These are phyloP conservation scores for Harringtonia lauricola DNA, from an alignment of 2,329 filamentous ascomycete species.

Conservation along the genomic window DNA sequence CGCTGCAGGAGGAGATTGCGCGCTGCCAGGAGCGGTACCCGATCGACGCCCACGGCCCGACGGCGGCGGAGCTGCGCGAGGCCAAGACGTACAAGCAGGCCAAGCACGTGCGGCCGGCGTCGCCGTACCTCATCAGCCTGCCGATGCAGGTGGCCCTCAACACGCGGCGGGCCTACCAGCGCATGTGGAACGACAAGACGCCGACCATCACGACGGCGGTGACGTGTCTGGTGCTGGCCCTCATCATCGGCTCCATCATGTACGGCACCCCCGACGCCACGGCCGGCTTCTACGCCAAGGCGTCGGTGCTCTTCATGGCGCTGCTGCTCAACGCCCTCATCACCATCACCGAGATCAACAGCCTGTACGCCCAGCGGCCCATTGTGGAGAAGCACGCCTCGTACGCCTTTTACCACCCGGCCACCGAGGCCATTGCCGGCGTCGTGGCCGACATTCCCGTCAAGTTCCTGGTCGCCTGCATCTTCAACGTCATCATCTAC, in stretches of 20 bases:
- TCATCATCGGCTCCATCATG: conserved; percentile 9
- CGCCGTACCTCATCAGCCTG: conserved; percentile 52
- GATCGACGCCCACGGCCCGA: conserved; percentile 21
- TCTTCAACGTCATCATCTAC: conserved; percentile 73
- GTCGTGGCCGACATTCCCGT: conserved; percentile 81
- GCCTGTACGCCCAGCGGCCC: conserved; percentile 75
- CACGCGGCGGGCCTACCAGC: conserved; percentile 63
- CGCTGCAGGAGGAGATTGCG: conserved; percentile 40
- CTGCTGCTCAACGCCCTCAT: conserved; percentile 77
- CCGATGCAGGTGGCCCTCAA: conserved; percentile 35
- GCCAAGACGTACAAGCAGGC: conserved; percentile 37
- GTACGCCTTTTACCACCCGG: conserved; percentile 84
- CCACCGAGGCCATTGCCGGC: conserved; percentile 72
- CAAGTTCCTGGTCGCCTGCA: conserved; percentile 61
- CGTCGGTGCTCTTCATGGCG: conserved; percentile 75
- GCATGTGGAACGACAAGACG: conserved; percentile 63
- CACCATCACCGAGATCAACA: conserved; percentile 72
- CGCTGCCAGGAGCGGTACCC: conserved; percentile 41
- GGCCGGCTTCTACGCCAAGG: conserved; percentile 44
- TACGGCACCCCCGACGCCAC: conserved; percentile 10
- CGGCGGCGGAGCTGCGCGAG: conserved; percentile 31
- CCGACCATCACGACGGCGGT: conserved; percentile 70
- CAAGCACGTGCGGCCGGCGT: conserved; percentile 40
- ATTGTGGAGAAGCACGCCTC: conserved; percentile 84
- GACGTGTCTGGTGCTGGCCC: conserved; percentile 54